Evolutionary conservation across 352 stramenopile genomes (phyloP).

Genomic region (Globisporangium perplexum): DNA sequence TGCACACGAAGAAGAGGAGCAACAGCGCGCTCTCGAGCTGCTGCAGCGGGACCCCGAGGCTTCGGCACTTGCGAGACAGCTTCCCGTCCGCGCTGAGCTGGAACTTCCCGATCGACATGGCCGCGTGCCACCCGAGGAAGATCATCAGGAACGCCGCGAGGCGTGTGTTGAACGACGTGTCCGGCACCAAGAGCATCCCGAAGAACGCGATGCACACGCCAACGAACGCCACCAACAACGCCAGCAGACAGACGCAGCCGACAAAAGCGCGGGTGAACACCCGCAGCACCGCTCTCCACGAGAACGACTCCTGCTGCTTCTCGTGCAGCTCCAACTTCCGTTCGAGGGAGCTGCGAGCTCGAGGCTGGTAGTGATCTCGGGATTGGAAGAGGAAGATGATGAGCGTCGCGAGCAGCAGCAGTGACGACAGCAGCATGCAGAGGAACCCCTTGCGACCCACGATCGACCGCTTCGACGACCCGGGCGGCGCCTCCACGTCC

Average conservation of each 20-base stretch:
- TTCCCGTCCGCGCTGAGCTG: slow-evolving; percentile 30
- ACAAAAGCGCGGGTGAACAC: slow-evolving; percentile 22
- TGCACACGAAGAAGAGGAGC: slow-evolving; percentile 26
- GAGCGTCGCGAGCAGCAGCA: slow-evolving; percentile 29
- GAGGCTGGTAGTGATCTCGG: slow-evolving; percentile 16
- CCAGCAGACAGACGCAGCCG: slow-evolving; percentile 20
- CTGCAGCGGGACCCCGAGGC: slow-evolving; percentile 28
- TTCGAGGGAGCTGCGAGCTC: slow-evolving; percentile 15
- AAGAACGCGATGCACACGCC: slow-evolving; percentile 23
- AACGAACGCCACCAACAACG: slow-evolving; percentile 22
- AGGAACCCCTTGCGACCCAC: slow-evolving; percentile 18
- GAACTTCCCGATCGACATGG: slow-evolving; percentile 33
- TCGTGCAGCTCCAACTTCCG: slow-evolving; percentile 30
- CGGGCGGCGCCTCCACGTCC: slow-evolving; percentile 18
- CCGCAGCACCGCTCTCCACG: slow-evolving; percentile 14
- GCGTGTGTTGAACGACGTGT: slow-evolving; percentile 26
- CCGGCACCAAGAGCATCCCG: slow-evolving; percentile 17
- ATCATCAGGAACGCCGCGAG: slow-evolving; percentile 40
- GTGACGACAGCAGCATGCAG: slow-evolving; percentile 33
- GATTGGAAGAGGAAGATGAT: slow-evolving; percentile 48
- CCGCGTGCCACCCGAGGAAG: slow-evolving; percentile 39
- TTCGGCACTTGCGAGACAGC: slow-evolving; percentile 25
- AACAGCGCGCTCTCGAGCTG: slow-evolving; percentile 22
- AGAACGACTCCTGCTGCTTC: slow-evolving; percentile 11
- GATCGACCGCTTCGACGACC: slow-evolving; percentile 1